A percentile compares a stretch with the other conserved stretches of the same genome.
Conservation (phyloP, 164 flowering plant genomes). For the Berberis thunbergii region DNA sequence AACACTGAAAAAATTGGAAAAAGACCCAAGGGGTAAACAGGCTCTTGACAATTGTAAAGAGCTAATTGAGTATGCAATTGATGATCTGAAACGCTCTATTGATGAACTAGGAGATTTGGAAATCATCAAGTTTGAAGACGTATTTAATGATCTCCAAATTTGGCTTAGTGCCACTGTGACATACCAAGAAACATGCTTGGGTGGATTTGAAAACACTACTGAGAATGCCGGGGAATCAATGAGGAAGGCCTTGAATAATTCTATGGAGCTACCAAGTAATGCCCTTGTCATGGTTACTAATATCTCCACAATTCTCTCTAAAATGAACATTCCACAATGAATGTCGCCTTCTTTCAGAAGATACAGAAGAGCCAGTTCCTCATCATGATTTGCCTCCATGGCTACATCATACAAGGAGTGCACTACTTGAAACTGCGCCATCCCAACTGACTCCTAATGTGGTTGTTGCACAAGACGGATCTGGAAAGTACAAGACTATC, state of each 20-base stretch:
- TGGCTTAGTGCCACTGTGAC: conserved; percentile 27
- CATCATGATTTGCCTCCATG: no score
- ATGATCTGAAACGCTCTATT: conserved; percentile 8
- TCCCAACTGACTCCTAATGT: conserved; percentile 24
- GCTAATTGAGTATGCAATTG: background rate
- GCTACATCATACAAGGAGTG: no score
- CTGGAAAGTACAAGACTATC: conserved; percentile 41
- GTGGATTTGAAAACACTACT: conserved; percentile 16
- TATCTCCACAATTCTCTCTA: background rate
- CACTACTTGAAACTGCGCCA: background rate
- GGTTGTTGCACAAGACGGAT: conserved; percentile 57
- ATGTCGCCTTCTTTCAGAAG: background rate
- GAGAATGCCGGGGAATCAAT: conserved; percentile 1
- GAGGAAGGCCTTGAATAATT: background rate
- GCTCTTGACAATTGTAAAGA: background rate
- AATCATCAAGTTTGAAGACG: conserved; percentile 11
- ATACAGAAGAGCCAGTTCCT: no score
- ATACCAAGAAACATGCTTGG: conserved; percentile 29
- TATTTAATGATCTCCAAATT: conserved; percentile 18
- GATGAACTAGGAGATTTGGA: background rate
- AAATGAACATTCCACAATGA: background rate
- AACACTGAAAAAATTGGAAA: background rate
- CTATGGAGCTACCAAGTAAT: background rate
- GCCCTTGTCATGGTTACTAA: background rate
- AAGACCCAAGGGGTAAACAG: background rate